phyloP scores from a whole-genome alignment of 2,329 filamentous ascomycete genomes.

The Juglanconis oblonga region DNA sequence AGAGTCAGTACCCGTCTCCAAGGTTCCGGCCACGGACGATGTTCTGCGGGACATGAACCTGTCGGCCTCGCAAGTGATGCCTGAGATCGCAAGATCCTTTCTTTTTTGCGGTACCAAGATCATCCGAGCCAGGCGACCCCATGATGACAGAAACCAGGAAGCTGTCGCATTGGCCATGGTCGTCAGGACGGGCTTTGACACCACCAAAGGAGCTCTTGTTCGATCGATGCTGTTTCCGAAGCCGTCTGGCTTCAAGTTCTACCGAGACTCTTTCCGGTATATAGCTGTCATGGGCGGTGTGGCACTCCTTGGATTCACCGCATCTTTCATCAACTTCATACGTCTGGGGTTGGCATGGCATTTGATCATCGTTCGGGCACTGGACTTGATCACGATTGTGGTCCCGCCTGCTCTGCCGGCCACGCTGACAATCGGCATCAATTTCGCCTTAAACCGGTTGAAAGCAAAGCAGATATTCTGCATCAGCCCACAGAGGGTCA shows the following conservation, averaged over 20 bases:
- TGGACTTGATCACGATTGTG: conserved; percentile 96
- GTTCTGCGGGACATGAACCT: conserved; percentile 74
- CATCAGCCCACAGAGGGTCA: conserved; percentile 95
- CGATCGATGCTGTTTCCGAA: conserved; percentile 99
- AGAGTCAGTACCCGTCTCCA: conserved; percentile 95
- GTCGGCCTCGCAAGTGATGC: conserved; percentile 75
- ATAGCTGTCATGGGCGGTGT: conserved; percentile 94
- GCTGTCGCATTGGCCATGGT: conserved; percentile 90
- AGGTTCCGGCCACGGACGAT: conserved; percentile 78
- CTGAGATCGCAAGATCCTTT: conserved; percentile 83
- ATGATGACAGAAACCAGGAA: conserved; percentile 81
- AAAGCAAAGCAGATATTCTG: conserved; percentile 93
- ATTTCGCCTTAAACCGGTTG: conserved; percentile 83
- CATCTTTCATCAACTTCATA: conserved; percentile 91
- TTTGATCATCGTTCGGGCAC: conserved; percentile 83
- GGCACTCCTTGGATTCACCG: conserved; percentile 81
- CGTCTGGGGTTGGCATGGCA: conserved; percentile 81
- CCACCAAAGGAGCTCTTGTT: conserved; percentile 92
- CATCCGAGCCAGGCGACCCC: conserved; percentile 81
- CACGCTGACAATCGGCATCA: conserved; percentile 93
- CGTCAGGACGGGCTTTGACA: conserved; percentile 92
- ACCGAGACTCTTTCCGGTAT: conserved; percentile 94
- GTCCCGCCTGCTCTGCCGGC: conserved; percentile 93
- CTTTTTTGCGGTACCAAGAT: conserved; percentile 95
- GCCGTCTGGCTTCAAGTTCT: conserved; percentile 97